phyloP scores from a whole-genome alignment of 345 rosid genomes.

The Boechera divaricarpa region DNA sequence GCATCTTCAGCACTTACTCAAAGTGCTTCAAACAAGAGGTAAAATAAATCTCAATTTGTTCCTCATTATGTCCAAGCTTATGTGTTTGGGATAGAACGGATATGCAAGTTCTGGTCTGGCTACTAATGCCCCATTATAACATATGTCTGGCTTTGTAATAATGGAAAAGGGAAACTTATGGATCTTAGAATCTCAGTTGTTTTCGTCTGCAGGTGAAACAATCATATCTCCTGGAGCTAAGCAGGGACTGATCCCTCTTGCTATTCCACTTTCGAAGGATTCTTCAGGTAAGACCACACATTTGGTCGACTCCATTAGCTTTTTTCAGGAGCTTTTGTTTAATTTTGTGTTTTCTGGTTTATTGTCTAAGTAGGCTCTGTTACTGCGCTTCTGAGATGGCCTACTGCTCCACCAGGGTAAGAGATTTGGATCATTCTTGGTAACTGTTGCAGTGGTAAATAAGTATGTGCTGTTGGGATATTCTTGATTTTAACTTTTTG shows the following conservation, averaged over 20 bases:
- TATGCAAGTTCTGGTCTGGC: conserved; percentile 9
- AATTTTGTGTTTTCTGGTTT: neutral
- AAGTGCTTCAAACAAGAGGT: conserved; percentile 82
- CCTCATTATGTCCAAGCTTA: neutral
- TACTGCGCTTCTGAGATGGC: conserved; percentile 89
- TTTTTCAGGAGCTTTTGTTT: conserved; percentile 8
- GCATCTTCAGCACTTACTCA: conserved; percentile 71
- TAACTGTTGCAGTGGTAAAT: neutral
- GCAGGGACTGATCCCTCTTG: conserved; percentile 78
- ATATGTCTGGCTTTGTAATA: neutral
- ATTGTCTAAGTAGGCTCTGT: conserved; percentile 56
- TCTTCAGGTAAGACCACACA: conserved; percentile 54
- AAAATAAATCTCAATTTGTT: neutral
- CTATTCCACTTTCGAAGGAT: conserved; percentile 72
- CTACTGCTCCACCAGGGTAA: conserved; percentile 92
- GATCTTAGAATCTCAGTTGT: neutral
- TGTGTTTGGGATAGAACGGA: neutral
- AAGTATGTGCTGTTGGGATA: neutral
- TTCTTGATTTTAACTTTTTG: conserved; percentile 1
- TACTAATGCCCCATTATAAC: neutral
- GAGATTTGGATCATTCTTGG: conserved; percentile 12
- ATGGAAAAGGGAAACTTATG: conserved; percentile 1
- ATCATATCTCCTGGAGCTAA: conserved; percentile 74
- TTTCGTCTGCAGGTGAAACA: conserved; percentile 61
- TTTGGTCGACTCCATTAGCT: conserved; percentile 13